A percentile compares a stretch with the other conserved stretches of the same genome.
These are phyloP conservation scores for Eucalyptus sp. DNA, from an alignment of 345 rosid genomes.

Conservation along the genomic window DNA sequence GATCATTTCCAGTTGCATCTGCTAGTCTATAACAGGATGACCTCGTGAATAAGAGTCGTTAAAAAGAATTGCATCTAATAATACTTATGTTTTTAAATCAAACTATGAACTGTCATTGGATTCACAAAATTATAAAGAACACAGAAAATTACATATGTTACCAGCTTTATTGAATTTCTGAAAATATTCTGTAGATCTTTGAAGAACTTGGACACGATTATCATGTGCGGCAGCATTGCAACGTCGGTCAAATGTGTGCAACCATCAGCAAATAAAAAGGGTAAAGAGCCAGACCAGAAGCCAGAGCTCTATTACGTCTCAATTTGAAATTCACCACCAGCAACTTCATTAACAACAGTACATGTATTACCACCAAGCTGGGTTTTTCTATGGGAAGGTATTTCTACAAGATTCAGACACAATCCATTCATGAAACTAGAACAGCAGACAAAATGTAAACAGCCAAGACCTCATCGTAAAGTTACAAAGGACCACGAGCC, in stretches of 20 bases:
- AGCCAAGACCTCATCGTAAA: neutral
- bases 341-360: neutral
- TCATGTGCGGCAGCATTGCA: neutral
- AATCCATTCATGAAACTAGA: neutral
- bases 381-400: neutral
- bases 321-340: neutral
- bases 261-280: neutral
- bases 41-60: neutral
- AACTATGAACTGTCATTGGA: neutral
- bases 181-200: neutral
- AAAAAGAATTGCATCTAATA: neutral
- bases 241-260: neutral
- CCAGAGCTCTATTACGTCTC: neutral
- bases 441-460: neutral
- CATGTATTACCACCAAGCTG: neutral
- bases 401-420: neutral
- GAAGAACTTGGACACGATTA: neutral
- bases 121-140: neutral
- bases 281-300: neutral
- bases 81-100: neutral
- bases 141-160: neutral
- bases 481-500: neutral
- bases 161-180: neutral
- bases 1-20: too few species aligned
- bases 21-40: neutral